phyloP scores from a whole-genome alignment of 441 rosid species.

The Bocquillonia castaneifolia region DNA sequence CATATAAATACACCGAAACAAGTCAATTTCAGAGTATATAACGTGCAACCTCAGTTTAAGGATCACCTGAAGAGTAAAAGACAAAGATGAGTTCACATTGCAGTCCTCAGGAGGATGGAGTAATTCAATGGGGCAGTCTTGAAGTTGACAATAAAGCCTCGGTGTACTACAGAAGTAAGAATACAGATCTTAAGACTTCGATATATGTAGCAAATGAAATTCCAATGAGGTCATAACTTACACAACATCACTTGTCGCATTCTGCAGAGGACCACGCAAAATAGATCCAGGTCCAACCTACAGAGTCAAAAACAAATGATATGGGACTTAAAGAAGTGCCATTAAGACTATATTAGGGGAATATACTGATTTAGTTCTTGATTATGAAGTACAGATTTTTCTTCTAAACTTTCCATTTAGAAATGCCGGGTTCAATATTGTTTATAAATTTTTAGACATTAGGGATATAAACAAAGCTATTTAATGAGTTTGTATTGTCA shows the following conservation, averaged over 20 bases:
- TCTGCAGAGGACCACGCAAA: constrained; percentile 85
- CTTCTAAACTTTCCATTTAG: background rate
- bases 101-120: constrained; percentile 98
- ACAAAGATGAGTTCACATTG: constrained; percentile 91
- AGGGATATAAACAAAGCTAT: too few species aligned
- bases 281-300: constrained; percentile 92
- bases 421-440: background rate
- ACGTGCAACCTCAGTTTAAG: constrained; percentile 19
- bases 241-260: constrained; percentile 79
- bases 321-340: background rate
- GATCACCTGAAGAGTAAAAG: constrained; percentile 97
- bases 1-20: constrained; percentile 22
- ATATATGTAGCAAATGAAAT: constrained; percentile 13
- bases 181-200: constrained; percentile 16
- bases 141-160: constrained; percentile 68
- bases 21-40: constrained; percentile 22
- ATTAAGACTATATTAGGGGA: background rate
- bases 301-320: constrained; percentile 24
- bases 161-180: constrained; percentile 56
- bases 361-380: background rate
- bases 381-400: background rate
- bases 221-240: constrained; percentile 45
- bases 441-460: too few species aligned
- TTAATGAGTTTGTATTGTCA: too few species aligned
- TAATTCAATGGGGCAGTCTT: constrained; percentile 84